phyloP scores from a whole-genome alignment of 1,284 basidiomycete species.

The Cutaneotrichosporon sp. region DNA sequence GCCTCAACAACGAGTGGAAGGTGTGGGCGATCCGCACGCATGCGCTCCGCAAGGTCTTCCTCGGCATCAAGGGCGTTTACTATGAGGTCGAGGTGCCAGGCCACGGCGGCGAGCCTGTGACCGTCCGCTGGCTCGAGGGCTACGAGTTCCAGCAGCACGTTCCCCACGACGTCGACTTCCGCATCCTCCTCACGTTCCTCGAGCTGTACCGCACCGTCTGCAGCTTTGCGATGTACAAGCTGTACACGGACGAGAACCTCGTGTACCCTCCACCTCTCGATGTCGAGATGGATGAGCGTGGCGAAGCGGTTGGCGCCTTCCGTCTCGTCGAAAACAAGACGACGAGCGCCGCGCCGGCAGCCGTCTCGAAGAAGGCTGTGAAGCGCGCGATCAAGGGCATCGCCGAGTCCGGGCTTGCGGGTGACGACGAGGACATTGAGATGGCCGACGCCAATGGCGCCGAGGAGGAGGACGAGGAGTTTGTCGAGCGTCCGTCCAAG shows the following conservation, averaged over 20 bases:
- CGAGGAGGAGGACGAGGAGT: conserved; percentile 56
- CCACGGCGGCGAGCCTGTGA: conserved; percentile 75
- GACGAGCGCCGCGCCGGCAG: conserved; percentile 37
- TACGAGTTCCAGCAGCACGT: conserved; percentile 98
- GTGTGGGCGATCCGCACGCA: conserved; percentile 89
- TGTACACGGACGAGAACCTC: conserved; percentile 90
- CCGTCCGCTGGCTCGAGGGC: conserved; percentile 87
- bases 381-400: conserved; percentile 59
- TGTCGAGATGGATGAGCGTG: conserved; percentile 76
- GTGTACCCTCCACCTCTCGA: conserved; percentile 95
- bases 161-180: conserved; percentile 92
- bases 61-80: conserved; percentile 98
- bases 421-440: conserved; percentile 43
- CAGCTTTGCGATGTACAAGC: conserved; percentile 94
- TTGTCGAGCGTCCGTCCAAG: conserved; percentile 61
- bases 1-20: conserved; percentile 83
- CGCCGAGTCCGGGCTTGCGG: conserved; percentile 30
- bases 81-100: conserved; percentile 84
- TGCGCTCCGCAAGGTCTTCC: conserved; percentile 84
- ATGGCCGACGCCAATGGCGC: conserved; percentile 49
- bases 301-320: conserved; percentile 87
- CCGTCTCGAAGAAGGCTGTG: conserved; percentile 48
- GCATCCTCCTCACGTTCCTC: conserved; percentile 96
- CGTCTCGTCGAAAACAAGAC: conserved; percentile 65
- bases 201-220: conserved; percentile 97